phyloP scores from a whole-genome alignment of 495 filamentous ascomycete species.

The Neurospora tetrasperma region DNA sequence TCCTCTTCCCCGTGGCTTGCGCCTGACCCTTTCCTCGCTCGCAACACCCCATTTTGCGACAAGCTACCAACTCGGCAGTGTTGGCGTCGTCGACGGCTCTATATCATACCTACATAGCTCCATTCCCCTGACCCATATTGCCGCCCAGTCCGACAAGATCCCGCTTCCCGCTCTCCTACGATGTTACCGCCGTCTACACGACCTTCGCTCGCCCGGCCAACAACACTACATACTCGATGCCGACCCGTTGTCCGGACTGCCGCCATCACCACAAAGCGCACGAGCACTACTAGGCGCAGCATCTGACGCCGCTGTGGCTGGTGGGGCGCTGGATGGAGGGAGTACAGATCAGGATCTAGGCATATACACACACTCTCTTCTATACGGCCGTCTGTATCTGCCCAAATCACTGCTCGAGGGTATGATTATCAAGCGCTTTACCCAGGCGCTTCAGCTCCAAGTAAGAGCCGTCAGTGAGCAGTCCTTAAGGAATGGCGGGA shows the following conservation, averaged over 20 bases:
- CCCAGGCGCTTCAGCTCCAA: slow-evolving; percentile 67
- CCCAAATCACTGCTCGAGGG: slow-evolving; percentile 78
- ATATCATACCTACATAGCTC: slow-evolving; percentile 87
- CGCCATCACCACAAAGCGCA: neutral
- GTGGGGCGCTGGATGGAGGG: neutral
- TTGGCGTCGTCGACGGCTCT: slow-evolving; percentile 82
- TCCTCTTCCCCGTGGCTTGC: slow-evolving; percentile 64
- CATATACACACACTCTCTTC: slow-evolving; percentile 39
- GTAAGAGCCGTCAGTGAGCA: slow-evolving; percentile 73
- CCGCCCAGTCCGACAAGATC: slow-evolving; percentile 36
- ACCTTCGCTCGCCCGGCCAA: slow-evolving; percentile 17
- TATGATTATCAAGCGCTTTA: slow-evolving; percentile 72
- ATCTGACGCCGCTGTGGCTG: neutral
- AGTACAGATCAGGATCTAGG: neutral
- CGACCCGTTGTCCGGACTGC: neutral
- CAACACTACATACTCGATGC: slow-evolving; percentile 4
- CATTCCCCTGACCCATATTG: slow-evolving; percentile 49
- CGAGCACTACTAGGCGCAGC: neutral
- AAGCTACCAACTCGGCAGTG: slow-evolving; percentile 74
- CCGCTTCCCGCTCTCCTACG: slow-evolving; percentile 36
- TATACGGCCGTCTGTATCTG: slow-evolving; percentile 85
- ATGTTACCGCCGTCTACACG: slow-evolving; percentile 34
- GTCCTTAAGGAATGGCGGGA: slow-evolving; percentile 62
- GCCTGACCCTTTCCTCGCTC: slow-evolving; percentile 79
- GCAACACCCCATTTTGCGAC: slow-evolving; percentile 85